These are phyloP conservation scores for Corniculantispora saksenae DNA, from an alignment of 2,329 filamentous ascomycete species.

Conservation along the genomic window DNA sequence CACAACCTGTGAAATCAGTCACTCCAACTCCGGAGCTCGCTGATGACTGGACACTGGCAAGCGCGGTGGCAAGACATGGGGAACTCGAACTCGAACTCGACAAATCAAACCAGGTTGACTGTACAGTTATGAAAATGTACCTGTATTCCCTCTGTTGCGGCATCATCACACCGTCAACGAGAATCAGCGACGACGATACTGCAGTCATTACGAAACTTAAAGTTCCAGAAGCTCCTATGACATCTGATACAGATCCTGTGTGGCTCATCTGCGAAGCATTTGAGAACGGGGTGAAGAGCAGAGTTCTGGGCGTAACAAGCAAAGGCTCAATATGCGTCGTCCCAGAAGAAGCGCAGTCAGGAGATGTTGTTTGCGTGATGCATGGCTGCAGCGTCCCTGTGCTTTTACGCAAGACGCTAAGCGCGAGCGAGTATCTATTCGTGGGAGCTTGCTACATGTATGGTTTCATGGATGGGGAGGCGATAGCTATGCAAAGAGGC, in stretches of 20 bases:
- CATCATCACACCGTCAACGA: background rate
- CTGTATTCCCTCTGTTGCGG: background rate
- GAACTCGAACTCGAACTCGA: background rate
- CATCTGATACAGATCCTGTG: background rate
- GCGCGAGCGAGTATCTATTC: background rate
- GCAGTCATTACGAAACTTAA: background rate
- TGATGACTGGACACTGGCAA: background rate
- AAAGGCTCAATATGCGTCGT: background rate
- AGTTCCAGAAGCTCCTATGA: background rate
- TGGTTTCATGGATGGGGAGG: background rate
- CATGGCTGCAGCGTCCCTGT: background rate
- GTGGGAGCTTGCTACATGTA: background rate
- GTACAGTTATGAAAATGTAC: background rate
- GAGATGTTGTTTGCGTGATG: background rate
- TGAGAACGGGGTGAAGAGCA: background rate
- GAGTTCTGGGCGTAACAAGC: background rate
- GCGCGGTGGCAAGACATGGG: background rate
- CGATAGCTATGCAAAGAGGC: background rate
- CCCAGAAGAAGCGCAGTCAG: background rate
- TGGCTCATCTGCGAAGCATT: background rate
- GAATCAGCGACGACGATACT: background rate
- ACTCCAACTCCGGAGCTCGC: background rate
- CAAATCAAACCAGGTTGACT: background rate
- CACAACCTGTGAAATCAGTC: background rate
- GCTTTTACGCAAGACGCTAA: background rate